Evolutionary conservation across 2,329 filamentous ascomycete genomes (phyloP).

Genomic region (Celoporthe dispersa): DNA sequence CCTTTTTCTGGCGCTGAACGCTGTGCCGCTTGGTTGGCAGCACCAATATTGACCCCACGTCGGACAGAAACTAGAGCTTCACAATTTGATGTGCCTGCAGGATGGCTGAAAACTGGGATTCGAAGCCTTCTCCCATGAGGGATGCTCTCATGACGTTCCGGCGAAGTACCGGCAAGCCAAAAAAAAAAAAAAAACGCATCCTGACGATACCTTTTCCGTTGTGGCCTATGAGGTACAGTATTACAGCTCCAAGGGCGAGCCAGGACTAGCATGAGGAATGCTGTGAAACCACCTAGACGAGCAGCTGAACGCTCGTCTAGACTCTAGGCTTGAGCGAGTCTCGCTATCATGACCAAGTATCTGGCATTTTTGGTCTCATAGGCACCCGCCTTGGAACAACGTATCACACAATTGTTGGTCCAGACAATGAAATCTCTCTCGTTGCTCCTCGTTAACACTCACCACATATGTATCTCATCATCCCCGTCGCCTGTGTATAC

Average conservation of each 20-base stretch:
- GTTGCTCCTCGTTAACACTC: conserved; percentile 28
- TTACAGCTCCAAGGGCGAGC: neutral
- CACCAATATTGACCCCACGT: neutral
- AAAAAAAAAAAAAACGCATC: neutral
- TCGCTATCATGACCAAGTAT: neutral
- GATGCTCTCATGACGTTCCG: neutral
- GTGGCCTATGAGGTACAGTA: neutral
- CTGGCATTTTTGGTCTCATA: conserved; percentile 1
- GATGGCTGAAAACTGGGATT: neutral
- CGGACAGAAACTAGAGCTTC: neutral
- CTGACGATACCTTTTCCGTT: neutral
- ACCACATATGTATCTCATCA: conserved; percentile 15
- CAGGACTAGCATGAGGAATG: neutral
- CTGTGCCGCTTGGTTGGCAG: neutral
- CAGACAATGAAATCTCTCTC: conserved; percentile 31
- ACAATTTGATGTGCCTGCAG: neutral
- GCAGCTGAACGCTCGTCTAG: neutral
- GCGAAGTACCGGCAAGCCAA: neutral
- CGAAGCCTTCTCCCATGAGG: neutral
- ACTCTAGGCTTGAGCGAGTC: neutral
- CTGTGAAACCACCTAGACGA: neutral
- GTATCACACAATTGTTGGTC: conserved; percentile 32
- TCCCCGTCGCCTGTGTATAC: conserved; percentile 18
- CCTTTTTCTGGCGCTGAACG: neutral
- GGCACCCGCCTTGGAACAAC: conserved; percentile 20